Percentiles rank a stretch among this genome's conserved stretches.
Conservation (phyloP, 2,329 filamentous ascomycete genomes). For the Monosporascus sp. region DNA sequence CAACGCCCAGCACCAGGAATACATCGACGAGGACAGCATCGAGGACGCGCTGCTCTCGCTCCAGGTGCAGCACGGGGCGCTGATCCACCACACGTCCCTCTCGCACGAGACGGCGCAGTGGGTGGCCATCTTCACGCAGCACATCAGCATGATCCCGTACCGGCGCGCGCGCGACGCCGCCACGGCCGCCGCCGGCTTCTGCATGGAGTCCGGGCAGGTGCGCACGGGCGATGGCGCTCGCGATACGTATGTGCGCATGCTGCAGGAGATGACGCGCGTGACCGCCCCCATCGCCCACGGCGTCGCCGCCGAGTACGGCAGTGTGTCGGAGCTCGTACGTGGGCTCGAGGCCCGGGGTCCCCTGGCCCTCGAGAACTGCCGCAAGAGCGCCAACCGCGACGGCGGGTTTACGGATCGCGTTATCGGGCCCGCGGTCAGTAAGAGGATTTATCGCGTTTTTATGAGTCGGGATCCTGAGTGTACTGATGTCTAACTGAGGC, state of each 20-base stretch:
- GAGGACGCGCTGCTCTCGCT: constrained; percentile 68
- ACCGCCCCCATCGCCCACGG: constrained; percentile 70
- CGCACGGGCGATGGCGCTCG: constrained; percentile 58
- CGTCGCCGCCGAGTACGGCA: constrained; percentile 57
- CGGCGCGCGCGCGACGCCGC: constrained; percentile 47
- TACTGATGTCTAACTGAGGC: background rate
- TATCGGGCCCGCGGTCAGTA: constrained; percentile 55
- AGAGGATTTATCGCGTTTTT: constrained; percentile 56
- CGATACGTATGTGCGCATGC: constrained; percentile 70
- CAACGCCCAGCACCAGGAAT: constrained; percentile 37
- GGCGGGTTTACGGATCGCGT: constrained; percentile 50
- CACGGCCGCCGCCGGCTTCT: constrained; percentile 59
- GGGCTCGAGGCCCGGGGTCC: constrained; percentile 58
- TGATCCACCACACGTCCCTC: constrained; percentile 65
- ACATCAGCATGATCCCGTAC: constrained; percentile 73
- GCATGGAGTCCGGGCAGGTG: constrained; percentile 76
- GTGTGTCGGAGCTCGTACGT: constrained; percentile 51
- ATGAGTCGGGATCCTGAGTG: background rate
- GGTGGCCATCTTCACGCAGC: constrained; percentile 70
- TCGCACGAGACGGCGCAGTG: constrained; percentile 65
- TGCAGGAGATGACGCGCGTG: constrained; percentile 69
- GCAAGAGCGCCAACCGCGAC: constrained; percentile 52
- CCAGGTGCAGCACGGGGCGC: constrained; percentile 60
- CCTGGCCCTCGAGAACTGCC: constrained; percentile 55
- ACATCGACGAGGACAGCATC: constrained; percentile 62